Evolutionary conservation across 306 rosid species (phyloP).

Genomic region (Chamaecrista fasciculata): DNA sequence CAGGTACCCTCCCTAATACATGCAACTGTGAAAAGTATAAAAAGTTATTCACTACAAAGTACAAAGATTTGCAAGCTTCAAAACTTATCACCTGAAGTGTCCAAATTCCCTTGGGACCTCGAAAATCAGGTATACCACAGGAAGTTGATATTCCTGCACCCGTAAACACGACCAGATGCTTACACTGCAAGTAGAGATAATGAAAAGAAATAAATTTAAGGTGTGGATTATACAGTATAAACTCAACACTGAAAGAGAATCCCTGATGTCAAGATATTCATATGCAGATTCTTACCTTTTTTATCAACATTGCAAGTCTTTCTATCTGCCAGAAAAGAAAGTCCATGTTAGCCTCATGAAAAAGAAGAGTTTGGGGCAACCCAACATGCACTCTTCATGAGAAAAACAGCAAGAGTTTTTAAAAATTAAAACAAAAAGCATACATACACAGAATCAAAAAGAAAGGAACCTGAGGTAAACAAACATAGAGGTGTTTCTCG

Average conservation of each 20-base stretch:
- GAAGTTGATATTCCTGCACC: conserved; percentile 99
- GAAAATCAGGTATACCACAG: conserved; percentile 97
- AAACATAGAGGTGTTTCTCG: background rate
- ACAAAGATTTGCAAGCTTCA: conserved; percentile 9
- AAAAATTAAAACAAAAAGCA: background rate
- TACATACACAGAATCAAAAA: too few species aligned
- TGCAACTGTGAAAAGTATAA: background rate
- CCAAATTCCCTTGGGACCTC: conserved; percentile 99
- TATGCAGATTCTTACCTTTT: conserved; percentile 49
- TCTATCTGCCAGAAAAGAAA: conserved; percentile 60
- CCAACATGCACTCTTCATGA: background rate
- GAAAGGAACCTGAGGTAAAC: background rate
- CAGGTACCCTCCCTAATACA: conserved; percentile 1
- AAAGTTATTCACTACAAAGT: background rate
- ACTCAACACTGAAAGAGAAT: conserved; percentile 16
- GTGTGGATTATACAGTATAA: conserved; percentile 17
- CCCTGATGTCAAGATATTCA: conserved; percentile 22
- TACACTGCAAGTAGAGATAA: conserved; percentile 72
- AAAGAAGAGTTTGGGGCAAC: background rate
- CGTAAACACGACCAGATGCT: conserved; percentile 97
- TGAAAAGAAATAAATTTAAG: conserved; percentile 14
- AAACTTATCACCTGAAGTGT: conserved; percentile 73
- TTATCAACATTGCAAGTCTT: conserved; percentile 64
- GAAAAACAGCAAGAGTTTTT: background rate
- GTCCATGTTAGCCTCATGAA: background rate